Evolutionary conservation across 768 basidiomycete genomes (phyloP), one percentile per base, ranked within the genome.

Genomic region (Leccinum subtestaceum): DNA sequence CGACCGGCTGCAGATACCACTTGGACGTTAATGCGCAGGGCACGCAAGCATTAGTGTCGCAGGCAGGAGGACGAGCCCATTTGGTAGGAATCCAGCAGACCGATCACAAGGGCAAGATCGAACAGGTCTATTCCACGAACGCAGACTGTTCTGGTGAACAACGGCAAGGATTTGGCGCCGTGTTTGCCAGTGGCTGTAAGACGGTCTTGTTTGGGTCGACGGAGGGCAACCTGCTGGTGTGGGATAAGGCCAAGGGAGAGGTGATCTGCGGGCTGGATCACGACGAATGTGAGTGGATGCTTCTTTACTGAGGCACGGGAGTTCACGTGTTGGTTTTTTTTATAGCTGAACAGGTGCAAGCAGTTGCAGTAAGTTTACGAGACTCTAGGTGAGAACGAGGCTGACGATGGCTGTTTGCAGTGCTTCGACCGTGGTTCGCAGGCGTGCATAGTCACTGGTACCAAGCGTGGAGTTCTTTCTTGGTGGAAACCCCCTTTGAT

Each of bases 201-300:
- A 77, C 77, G 8, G 79, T 88, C 23, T 64, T 89, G 57, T 87
- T 83, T 63, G 87, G 86, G 27, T 74, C 67, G 29, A 71, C 78
- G 19, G 82, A 84, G 17, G 79, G 78, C 19, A 85, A 79, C 68
- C 74, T 83, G 29, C 71, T 88, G 40, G 80, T 84, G 32, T 88
- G 88, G 87, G 84, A 89, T 64, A 79, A 75, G 67, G 75, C 75
- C 67, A 82, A 78, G 56, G 81, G 78, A 11, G 73, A 72, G 2
- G 70, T 86, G 25, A 76, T 85, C 13, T 84, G 83, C 69, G 87
- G 82, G 31, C 67, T 88, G 63, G 82, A 85, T 61, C 84, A 87
- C 63, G 78, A 78, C 13, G 81, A 85, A 62, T 80, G 86, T 86
- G 67, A 63, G 79, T 65, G 29, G 47, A 13, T 13, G 13, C 48